These are phyloP conservation scores for Ceratocystis papillata DNA, from an alignment of 2,329 filamentous ascomycete species.

Conservation along the genomic window DNA sequence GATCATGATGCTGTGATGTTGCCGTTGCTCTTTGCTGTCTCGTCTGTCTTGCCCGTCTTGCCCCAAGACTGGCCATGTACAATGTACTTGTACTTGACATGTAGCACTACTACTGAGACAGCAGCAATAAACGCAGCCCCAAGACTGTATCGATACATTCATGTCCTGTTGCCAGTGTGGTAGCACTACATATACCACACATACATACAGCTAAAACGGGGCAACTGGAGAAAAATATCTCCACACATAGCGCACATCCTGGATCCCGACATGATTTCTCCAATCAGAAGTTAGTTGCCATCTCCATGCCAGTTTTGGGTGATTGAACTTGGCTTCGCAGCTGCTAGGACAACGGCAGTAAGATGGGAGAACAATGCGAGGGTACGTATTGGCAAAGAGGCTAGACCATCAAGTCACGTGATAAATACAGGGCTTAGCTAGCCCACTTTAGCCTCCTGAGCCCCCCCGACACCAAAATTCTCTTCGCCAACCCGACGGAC, in stretches of 20 bases:
- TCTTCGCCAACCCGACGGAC: background rate
- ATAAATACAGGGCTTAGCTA: background rate
- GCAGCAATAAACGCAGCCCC: background rate
- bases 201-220: background rate
- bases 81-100: conserved; percentile 1
- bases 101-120: background rate
- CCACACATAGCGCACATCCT: background rate
- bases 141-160: background rate
- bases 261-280: background rate
- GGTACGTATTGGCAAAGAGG: background rate
- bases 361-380: background rate
- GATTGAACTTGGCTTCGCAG: background rate
- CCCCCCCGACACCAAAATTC: background rate
- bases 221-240: background rate
- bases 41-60: background rate
- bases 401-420: background rate
- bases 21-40: background rate
- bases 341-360: background rate
- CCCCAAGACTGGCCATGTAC: background rate
- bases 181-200: background rate
- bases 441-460: too few relatives aligned
- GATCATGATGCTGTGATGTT: background rate
- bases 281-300: conserved; percentile 7
- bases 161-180: background rate
- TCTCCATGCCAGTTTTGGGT: background rate